Conservation (phyloP, 495 filamentous ascomycete genomes). For the Astrothelium subdiscretum region DNA sequence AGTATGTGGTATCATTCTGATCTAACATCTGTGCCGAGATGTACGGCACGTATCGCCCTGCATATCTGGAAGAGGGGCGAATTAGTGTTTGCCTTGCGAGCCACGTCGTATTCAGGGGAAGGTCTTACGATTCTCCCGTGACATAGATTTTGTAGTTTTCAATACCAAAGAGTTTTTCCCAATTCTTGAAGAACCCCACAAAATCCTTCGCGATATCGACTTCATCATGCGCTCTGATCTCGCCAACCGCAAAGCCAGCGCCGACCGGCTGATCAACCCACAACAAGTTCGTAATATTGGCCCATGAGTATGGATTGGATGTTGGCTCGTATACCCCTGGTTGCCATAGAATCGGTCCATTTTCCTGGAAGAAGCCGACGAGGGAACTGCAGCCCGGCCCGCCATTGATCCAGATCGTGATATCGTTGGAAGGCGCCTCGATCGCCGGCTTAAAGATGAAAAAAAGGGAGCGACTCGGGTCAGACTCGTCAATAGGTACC, state of each 20-base stretch:
- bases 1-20: constrained; percentile 12
- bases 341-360: constrained; percentile 52
- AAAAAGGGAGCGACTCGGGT: constrained; percentile 34
- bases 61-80: constrained; percentile 9
- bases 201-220: constrained; percentile 22
- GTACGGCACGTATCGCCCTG: constrained; percentile 21
- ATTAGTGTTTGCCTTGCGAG: neutral
- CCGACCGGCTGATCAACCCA: constrained; percentile 19
- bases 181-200: constrained; percentile 21
- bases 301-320: constrained; percentile 54
- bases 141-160: constrained; percentile 23
- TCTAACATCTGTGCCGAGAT: constrained; percentile 20
- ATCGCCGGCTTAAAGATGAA: constrained; percentile 42
- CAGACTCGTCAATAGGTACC: constrained; percentile 13
- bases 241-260: constrained; percentile 16
- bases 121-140: constrained; percentile 13
- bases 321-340: constrained; percentile 46
- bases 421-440: constrained; percentile 27
- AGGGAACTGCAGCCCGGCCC: constrained; percentile 40
- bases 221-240: constrained; percentile 14
- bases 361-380: constrained; percentile 55
- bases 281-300: constrained; percentile 7
- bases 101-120: neutral
- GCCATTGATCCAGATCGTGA: constrained; percentile 16
- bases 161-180: constrained; percentile 21